Percentiles rank a stretch among this genome's conserved stretches.
phyloP scores from a whole-genome alignment of 768 basidiomycete species.

The Rhodotorula paludigena region DNA sequence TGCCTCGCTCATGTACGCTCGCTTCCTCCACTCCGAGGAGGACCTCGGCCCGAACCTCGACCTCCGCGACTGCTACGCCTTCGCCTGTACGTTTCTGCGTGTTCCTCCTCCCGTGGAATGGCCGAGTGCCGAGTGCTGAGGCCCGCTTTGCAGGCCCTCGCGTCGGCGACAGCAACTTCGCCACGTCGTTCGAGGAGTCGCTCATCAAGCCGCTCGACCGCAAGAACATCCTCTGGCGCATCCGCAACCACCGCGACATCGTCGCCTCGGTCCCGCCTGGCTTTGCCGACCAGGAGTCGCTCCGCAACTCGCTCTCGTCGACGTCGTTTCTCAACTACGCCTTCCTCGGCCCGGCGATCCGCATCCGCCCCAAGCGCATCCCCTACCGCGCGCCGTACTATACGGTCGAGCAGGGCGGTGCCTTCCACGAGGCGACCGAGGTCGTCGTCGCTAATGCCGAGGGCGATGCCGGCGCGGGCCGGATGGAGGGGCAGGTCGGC shows the following conservation, averaged over 20 bases:
- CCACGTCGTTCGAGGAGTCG: slow-evolving; percentile 6
- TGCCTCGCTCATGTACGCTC: slow-evolving; percentile 22
- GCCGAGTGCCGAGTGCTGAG: too few species aligned
- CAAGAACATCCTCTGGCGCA: slow-evolving; percentile 26
- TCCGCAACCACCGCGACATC: slow-evolving; percentile 24
- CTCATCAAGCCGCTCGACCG: slow-evolving; percentile 22
- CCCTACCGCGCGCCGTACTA: not conserved
- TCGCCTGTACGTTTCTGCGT: too few species aligned
- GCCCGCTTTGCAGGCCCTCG: too few species aligned
- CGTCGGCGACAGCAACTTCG: slow-evolving; percentile 18
- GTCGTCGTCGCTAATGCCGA: not conserved
- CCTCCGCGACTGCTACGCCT: slow-evolving; percentile 17
- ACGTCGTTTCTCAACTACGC: slow-evolving; percentile 19
- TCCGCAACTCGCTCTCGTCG: not conserved
- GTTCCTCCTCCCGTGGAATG: too few species aligned
- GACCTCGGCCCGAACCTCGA: slow-evolving; percentile 20
- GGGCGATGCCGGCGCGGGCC: too few species aligned
- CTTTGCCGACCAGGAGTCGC: slow-evolving; percentile 4
- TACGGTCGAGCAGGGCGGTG: not conserved
- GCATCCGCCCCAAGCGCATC: slow-evolving; percentile 5
- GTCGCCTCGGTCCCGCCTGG: slow-evolving; percentile 23
- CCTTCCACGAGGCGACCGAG: slow-evolving; percentile 7
- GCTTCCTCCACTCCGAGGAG: slow-evolving; percentile 10
- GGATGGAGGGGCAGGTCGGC: too few species aligned
- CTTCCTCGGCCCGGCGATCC: slow-evolving; percentile 11